Evolutionary conservation across 2,329 filamentous ascomycete species (phyloP), one percentile per base, ranked within the genome.

Genomic region (Fusarium brevicatenulatum): DNA sequence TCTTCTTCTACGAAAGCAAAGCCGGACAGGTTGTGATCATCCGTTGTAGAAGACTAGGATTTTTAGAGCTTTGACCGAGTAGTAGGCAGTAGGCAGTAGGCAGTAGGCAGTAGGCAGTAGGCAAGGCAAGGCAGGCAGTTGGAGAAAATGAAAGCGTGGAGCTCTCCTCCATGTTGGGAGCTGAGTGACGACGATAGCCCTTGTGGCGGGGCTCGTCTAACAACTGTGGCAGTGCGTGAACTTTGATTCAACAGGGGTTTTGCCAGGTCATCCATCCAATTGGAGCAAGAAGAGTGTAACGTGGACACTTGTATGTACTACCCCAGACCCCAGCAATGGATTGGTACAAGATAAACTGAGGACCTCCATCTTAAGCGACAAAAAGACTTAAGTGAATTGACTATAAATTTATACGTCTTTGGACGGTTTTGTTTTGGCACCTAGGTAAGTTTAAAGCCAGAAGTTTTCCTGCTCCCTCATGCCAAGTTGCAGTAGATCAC

Each of bases 251-350:
- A 57, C 71, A 74, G 71, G 71, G 71, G 23, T 28, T 42, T 46
- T 46, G 30, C 44, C 50, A 65, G 19, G 28, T 39, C 34, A 21
- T 37, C 34, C 25, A 28, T 39, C 36, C 50, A 37, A 68, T 71
- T 37, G 50, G 67, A 58, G 50, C 28, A 25, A n/a, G 46, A 57
- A 46, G 63, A 39, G 70, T 42, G 70, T 62, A 66, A 67, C 61
- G 61, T 59, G 70, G 70, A 57, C 68, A 67, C 53, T 37, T 32
- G 70, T 73, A 61, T 32, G 70, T 73, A 61, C 70, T 67, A 43
- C 46, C 46, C 49, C 58, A 54, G 40, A 62, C 53, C 49, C 49
- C 49, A 52, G 18, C 18, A 36, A 25, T 8, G n/a, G 30, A 10
- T 30, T 30, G 28, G 30, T 25, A n/a, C n/a, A 36, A 34, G n/a